Evolutionary conservation across 108 stramenopile species (phyloP).

Genomic region (Nitzschia palea): DNA sequence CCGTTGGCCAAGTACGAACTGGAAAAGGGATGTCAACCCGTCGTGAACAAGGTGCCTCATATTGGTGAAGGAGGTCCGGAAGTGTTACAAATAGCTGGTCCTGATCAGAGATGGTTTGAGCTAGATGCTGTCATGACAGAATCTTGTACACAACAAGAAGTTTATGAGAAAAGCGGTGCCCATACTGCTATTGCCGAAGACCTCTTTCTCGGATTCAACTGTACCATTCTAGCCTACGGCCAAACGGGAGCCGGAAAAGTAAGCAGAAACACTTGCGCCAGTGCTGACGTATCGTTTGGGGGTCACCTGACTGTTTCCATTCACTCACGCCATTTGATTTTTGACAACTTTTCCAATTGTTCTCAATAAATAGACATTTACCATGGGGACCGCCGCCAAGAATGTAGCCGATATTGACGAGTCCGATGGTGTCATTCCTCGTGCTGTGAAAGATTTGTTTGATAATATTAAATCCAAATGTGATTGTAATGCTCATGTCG

Average conservation of each 20-base stretch:
- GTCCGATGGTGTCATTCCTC: constrained; percentile 91
- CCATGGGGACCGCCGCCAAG: constrained; percentile 88
- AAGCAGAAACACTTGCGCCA: neutral
- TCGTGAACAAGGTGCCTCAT: constrained; percentile 25
- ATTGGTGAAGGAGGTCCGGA: constrained; percentile 26
- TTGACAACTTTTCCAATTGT: neutral
- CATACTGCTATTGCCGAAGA: constrained; percentile 82
- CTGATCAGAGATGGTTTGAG: constrained; percentile 69
- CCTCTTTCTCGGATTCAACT: constrained; percentile 95
- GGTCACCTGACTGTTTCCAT: neutral
- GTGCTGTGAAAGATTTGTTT: constrained; percentile 92
- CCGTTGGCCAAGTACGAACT: constrained; percentile 93
- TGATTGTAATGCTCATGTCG: constrained; percentile 88
- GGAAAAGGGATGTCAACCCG: constrained; percentile 76
- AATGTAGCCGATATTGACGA: constrained; percentile 34
- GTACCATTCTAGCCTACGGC: constrained; percentile 98
- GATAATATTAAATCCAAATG: constrained; percentile 57
- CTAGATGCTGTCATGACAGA: constrained; percentile 94
- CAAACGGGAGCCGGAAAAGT: constrained; percentile 92
- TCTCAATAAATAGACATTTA: constrained; percentile 77
- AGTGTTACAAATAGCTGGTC: constrained; percentile 42
- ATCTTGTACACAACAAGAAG: constrained; percentile 74
- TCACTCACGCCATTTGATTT: neutral
- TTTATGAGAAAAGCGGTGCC: constrained; percentile 92
- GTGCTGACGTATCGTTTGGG: neutral